phyloP scores from a whole-genome alignment of 345 rosid species.

The Streptanthus diversifolius region DNA sequence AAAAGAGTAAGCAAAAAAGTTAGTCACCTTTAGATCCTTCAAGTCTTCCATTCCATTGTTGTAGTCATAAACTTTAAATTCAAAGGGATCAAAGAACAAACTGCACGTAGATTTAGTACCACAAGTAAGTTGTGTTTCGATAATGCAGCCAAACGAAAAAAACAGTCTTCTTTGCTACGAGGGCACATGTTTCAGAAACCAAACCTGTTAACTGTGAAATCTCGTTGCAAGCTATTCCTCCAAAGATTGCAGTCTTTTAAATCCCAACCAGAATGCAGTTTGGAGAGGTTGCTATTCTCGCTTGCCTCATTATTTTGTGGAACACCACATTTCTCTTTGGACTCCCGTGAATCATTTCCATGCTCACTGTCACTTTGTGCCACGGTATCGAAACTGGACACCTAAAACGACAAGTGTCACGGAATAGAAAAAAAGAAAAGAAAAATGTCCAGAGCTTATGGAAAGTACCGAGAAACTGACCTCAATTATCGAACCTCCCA shows the following conservation, averaged over 20 bases:
- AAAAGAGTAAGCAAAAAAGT: constrained; percentile 15
- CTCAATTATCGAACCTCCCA: constrained; percentile 65
- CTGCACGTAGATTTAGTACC: constrained; percentile 13
- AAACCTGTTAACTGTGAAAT: constrained; percentile 93
- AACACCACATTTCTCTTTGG: neutral
- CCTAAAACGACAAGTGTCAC: constrained; percentile 41
- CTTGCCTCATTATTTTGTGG: constrained; percentile 32
- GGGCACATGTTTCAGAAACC: constrained; percentile 5
- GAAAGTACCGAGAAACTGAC: constrained; percentile 32
- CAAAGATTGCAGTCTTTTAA: constrained; percentile 59
- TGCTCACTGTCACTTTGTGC: constrained; percentile 30
- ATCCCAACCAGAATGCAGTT: constrained; percentile 38
- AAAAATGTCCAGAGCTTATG: constrained; percentile 4
- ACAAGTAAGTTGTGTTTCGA: constrained; percentile 3
- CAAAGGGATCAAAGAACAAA: constrained; percentile 58
- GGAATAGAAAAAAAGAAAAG: neutral
- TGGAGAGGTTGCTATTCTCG: constrained; percentile 31
- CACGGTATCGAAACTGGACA: constrained; percentile 79
- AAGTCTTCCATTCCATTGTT: constrained; percentile 69
- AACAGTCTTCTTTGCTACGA: neutral
- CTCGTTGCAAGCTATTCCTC: constrained; percentile 76
- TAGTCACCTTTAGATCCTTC: constrained; percentile 62
- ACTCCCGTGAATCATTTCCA: constrained; percentile 14
- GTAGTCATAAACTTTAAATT: constrained; percentile 63
- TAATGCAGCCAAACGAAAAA: constrained; percentile 2